These are phyloP conservation scores for Phytophthora tentaculata DNA, from an alignment of 352 stramenopile species.

Conservation along the genomic window DNA sequence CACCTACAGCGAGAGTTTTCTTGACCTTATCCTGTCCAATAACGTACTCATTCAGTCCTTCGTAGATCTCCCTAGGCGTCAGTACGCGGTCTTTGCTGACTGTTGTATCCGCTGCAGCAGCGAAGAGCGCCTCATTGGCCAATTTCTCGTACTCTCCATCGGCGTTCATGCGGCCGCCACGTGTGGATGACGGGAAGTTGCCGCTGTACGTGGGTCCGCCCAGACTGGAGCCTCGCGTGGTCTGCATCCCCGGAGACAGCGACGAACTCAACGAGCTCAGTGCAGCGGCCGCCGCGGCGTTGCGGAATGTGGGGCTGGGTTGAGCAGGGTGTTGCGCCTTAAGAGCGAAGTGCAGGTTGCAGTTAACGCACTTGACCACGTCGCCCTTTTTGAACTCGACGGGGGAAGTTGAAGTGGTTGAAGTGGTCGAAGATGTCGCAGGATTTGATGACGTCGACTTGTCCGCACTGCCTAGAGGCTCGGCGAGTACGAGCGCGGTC, in stretches of 20 bases:
- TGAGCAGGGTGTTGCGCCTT: slow-evolving; percentile 45
- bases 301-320: slow-evolving; percentile 55
- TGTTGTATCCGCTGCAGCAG: slow-evolving; percentile 18
- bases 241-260: slow-evolving; percentile 51
- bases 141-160: slow-evolving; percentile 81
- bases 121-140: slow-evolving; percentile 56
- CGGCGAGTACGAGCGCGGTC: slow-evolving; percentile 53
- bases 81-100: slow-evolving; percentile 56
- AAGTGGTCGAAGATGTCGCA: slow-evolving; percentile 15
- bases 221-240: slow-evolving; percentile 48
- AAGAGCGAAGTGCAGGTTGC: slow-evolving; percentile 77
- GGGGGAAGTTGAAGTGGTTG: slow-evolving; percentile 16
- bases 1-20: slow-evolving; percentile 94
- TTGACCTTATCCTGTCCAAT: slow-evolving; percentile 98
- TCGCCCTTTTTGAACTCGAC: slow-evolving; percentile 75
- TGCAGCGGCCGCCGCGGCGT: slow-evolving; percentile 65
- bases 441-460: slow-evolving; percentile 34
- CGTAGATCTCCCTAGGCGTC: slow-evolving; percentile 94
- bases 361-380: slow-evolving; percentile 76
- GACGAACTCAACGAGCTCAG: slow-evolving; percentile 75
- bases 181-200: slow-evolving; percentile 28
- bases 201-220: slow-evolving; percentile 34
- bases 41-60: slow-evolving; percentile 96
- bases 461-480: slow-evolving; percentile 35
- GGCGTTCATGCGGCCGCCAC: slow-evolving; percentile 58